phyloP scores from a whole-genome alignment of 2,329 filamentous ascomycete species.

The Microdochium trichocladiopsis region DNA sequence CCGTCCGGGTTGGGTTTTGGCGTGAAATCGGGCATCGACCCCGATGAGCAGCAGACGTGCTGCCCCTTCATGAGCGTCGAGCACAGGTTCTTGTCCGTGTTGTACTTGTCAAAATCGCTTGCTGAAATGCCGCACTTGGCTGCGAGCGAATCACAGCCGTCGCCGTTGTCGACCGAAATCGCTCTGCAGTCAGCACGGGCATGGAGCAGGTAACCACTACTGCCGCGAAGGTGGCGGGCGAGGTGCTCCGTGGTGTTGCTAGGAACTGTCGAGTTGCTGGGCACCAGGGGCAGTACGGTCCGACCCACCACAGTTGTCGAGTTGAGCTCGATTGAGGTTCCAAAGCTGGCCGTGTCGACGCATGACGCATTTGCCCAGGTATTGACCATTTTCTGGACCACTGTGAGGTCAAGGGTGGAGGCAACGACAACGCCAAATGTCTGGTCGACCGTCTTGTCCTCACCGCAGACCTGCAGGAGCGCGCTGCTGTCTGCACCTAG shows the following conservation, averaged over 20 bases:
- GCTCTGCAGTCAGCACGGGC: neutral
- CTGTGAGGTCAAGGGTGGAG: neutral
- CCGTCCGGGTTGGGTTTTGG: slow-evolving; percentile 9
- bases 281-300: neutral
- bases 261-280: neutral
- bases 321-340: neutral
- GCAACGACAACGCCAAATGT: neutral
- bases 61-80: slow-evolving; percentile 6
- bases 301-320: neutral
- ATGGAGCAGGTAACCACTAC: neutral
- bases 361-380: neutral
- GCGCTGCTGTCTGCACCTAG: neutral
- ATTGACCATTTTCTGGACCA: neutral
- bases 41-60: slow-evolving; percentile 9
- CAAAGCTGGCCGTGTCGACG: neutral
- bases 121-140: slow-evolving; percentile 7
- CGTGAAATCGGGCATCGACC: slow-evolving; percentile 5
- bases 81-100: slow-evolving; percentile 4
- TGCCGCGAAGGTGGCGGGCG: neutral
- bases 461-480: neutral
- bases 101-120: slow-evolving; percentile 5
- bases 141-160: slow-evolving; percentile 4
- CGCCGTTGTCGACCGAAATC: neutral
- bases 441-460: neutral
- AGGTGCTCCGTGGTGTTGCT: neutral